Evolutionary conservation across 1,284 basidiomycete species (phyloP), one percentile per base, ranked within the genome.

Genomic region (Calocybe gambosa): DNA sequence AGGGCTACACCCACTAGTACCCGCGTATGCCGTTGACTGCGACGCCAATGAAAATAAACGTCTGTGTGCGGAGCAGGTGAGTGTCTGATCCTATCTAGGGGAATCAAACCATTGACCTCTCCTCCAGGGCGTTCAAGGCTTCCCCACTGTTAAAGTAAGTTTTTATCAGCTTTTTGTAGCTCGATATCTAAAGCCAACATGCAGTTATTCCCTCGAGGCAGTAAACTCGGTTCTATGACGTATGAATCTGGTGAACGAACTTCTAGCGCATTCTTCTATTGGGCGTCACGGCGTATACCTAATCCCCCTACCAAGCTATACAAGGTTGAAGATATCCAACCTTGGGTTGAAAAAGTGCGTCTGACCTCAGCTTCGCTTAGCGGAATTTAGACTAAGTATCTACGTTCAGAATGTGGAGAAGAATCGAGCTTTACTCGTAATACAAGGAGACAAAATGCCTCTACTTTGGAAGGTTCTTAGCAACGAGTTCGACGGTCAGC

Each of bases 21-120:
- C 92, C 1, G 76, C 89, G 50, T 95, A 93, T 63, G 88, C 91
- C 9, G 78, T 97, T 37, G 91, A 97, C 63, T 97, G 93, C 55
- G 93, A 97, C 58, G 83, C 77, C n/a, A 76, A 82, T 19, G 69
- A 71, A 58, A 95, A 96, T 67, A 91, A 88, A 63, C 73, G 70
- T 5, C 66, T 94, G 7, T 97, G 93, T 60, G 80, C 80, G 0
- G 80, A 91, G 51, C 88, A 90, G 70, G 83, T 77, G 51, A 39
- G 63, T 44, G 8, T 6, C 15, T 20, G 8, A 9, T 1, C 36
- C 10, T 2, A 28, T 33, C 34, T n/a, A 18, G 3, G 3, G 2
- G 3, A 2, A 5, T 2, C n/a, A 2, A 25, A 8, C 16, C 18
- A 28, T 20, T 46, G 6, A 45, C 34, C 2, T 1, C 10, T 13